Evolutionary conservation across 495 filamentous ascomycete genomes (phyloP).

Genomic region (Penicillium diatomitis): DNA sequence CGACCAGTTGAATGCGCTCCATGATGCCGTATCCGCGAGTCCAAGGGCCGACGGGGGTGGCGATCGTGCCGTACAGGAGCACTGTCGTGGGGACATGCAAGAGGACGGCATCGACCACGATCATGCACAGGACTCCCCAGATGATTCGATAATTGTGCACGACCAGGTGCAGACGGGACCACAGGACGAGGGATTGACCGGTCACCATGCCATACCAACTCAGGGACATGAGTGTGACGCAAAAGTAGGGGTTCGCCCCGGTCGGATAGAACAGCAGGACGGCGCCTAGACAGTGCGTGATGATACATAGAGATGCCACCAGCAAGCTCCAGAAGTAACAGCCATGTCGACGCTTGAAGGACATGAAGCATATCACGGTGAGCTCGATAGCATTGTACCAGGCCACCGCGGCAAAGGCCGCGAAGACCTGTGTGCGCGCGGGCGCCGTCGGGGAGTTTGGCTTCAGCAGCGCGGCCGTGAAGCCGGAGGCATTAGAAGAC

Average conservation of each 20-base stretch:
- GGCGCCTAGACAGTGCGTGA: slow-evolving; percentile 36
- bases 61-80: slow-evolving; percentile 31
- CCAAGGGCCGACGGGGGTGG: slow-evolving; percentile 20
- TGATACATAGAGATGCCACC: slow-evolving; percentile 27
- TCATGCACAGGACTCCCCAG: slow-evolving; percentile 29
- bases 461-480: slow-evolving; percentile 6
- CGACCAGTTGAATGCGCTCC: slow-evolving; percentile 45
- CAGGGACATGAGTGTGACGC: slow-evolving; percentile 29
- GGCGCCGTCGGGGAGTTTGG: neutral
- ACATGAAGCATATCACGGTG: slow-evolving; percentile 34
- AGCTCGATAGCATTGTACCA: slow-evolving; percentile 44
- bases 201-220: slow-evolving; percentile 42
- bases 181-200: slow-evolving; percentile 41
- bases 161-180: slow-evolving; percentile 40
- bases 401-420: slow-evolving; percentile 30
- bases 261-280: slow-evolving; percentile 34
- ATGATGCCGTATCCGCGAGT: slow-evolving; percentile 35
- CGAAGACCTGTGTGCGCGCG: slow-evolving; percentile 15
- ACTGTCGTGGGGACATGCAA: slow-evolving; percentile 36
- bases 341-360: slow-evolving; percentile 38
- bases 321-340: slow-evolving; percentile 45
- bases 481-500: slow-evolving; percentile 4
- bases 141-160: slow-evolving; percentile 31
- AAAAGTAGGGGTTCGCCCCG: slow-evolving; percentile 20
- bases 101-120: slow-evolving; percentile 34